Base-by-base conservation (phyloP, 2,329 filamentous ascomycete genomes). In the Microdochium paspali region DNA sequence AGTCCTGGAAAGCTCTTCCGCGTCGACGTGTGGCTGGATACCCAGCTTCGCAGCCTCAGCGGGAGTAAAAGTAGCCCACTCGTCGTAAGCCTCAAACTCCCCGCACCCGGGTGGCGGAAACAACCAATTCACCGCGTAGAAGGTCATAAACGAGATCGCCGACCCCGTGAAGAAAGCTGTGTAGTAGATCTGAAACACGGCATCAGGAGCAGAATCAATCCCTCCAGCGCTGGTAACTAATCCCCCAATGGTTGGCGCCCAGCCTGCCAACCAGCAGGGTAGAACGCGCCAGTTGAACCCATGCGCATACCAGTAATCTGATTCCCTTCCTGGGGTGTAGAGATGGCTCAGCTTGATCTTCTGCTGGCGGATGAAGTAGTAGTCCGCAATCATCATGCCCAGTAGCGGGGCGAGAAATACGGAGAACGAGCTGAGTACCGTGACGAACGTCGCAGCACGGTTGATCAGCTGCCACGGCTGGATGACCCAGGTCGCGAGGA, bases 221-320 rank as follows among this genome's bases (percentile, higher is more conserved):
- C 60, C 55, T 20, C 60, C 49, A 9, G 65, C 61, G 5, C 60
- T 66, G 46, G 66, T 56, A 20, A 71, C 45, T 25, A 70, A 53
- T 7, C 68, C 66, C 9, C 69, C 62, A 43, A 74, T 62, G 0
- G 66, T 71, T 2, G 67, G 69, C 13, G 60, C 60, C 66, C 67
- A 71, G 3, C 69, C 70, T 46, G 63, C 66, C 1, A 67, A 53
- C 70, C 70, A 73, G 7, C 68, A 61, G 3, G 66, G 59, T 21
- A 69, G 56, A 0, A 65, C 66, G 7, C 67, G 56, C 67, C 67
- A 70, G 45, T 72, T 71, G 31, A 72, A 35, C 1, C 69, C 70
- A 7, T 66, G 61, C 52, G 54, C 66, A 49, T 64, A 73, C 61
- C 66, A 71, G 51, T 73, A 74, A 9, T 58, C 58, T 0, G 66